Evolutionary conservation across 495 filamentous ascomycete genomes (phyloP).

Genomic region (Barbatosphaeria neglecta): DNA sequence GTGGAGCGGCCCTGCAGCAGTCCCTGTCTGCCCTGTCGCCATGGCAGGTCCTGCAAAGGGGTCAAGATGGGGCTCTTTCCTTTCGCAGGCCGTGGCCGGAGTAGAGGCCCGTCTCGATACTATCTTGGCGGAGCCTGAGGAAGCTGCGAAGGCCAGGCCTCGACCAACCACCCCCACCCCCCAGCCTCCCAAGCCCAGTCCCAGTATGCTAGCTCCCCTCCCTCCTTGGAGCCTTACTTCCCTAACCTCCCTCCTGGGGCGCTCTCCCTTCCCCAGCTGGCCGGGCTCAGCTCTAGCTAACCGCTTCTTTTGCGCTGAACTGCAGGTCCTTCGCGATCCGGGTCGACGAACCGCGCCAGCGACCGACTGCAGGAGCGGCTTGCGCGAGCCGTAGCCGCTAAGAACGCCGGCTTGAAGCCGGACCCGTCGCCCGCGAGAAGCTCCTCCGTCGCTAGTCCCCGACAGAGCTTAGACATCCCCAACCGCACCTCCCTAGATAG

Average conservation of each 20-base stretch:
- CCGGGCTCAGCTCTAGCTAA: constrained; percentile 10
- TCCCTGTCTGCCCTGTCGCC: constrained; percentile 1
- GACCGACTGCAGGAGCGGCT: constrained; percentile 79
- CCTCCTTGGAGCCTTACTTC: no score
- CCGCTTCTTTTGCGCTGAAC: background rate
- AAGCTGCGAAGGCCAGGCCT: constrained; percentile 15
- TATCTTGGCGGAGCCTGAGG: constrained; percentile 74
- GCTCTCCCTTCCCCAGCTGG: background rate
- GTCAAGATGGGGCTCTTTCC: constrained; percentile 68
- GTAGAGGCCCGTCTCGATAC: constrained; percentile 88
- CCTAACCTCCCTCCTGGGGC: no score
- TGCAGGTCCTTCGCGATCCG: constrained; percentile 32
- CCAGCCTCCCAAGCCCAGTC: constrained; percentile 14
- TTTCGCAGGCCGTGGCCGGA: constrained; percentile 84
- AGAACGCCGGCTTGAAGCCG: constrained; percentile 8
- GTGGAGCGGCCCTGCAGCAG: constrained; percentile 3
- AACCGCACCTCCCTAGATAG: background rate
- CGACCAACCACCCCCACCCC: constrained; percentile 11
- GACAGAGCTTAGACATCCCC: constrained; percentile 19
- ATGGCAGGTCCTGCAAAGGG: constrained; percentile 24
- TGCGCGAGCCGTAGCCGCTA: constrained; percentile 48
- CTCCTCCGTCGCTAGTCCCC: constrained; percentile 17
- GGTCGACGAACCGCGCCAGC: constrained; percentile 49
- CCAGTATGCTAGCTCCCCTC: constrained; percentile 10
- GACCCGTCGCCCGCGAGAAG: constrained; percentile 9